Evolutionary conservation across 768 basidiomycete species (phyloP), one percentile per base, ranked within the genome.

Genomic region (Leccinum subgranulosum): DNA sequence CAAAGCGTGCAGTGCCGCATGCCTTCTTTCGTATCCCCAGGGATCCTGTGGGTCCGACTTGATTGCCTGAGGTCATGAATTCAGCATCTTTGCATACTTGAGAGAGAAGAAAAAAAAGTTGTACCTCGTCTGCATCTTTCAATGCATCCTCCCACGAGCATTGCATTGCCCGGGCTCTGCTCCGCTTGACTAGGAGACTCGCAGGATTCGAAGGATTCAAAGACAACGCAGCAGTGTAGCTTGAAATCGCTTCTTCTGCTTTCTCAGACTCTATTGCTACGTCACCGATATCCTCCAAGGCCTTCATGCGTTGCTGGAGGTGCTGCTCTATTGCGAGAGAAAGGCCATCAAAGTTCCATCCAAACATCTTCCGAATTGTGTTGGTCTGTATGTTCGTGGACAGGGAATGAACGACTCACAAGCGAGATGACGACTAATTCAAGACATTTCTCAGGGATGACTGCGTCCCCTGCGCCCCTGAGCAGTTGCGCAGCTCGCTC

Each of bases 81-180:
- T 48, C 6, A 48, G 11, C 4, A 12, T 9, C 0, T 1, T 17
- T 11, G 17, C 6, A 15, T 7, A 33, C 3, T 34, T 34, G 33
- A 34, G 19, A 28, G 0, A 23, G 25, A 10, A 29, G 21, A 10
- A 29, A 12, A 7, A 7, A 2, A 10, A 23, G 2, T 1, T 5
- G 10, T 53, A 60, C 64, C 29, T 54, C n/a, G n/a, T 66, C 48
- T 12, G 64, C 61, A 19, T 66, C 61, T 9, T 31, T 41, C 41
- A 66, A 27, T 0, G 61, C 56, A 19, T 57, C 56, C 3, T 55
- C 58, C 53, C 60, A 62, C 12, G 9, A 14, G 11, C 2, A 8
- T 12, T 25, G 2, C 9, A 54, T 36, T 7, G 43, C 45, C 15
- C 14, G 23, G 0, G 49, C 49, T 34, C 43, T 53, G 49, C 62